Evolutionary conservation across 2,329 filamentous ascomycete species (phyloP), one percentile per base, ranked within the genome.

Genomic region (Chaetoscypha palmicola): DNA sequence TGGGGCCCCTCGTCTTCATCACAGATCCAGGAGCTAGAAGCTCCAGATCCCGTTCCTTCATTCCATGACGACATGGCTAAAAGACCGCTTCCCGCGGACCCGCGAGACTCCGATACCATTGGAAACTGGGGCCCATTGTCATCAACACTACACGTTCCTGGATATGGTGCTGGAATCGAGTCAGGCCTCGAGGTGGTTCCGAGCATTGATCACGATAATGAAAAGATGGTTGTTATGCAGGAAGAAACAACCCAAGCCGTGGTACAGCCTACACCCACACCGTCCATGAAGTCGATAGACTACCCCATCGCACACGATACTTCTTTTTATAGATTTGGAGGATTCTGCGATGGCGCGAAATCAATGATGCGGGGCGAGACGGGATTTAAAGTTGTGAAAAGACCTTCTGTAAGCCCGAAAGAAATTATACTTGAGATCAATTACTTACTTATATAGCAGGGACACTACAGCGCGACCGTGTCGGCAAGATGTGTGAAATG

Each of bases 341-440:
- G 59, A 2, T 62, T 62, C 28, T 62, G 59, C 41, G 58, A 59
- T 1, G 59, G 59, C 4, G 55, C 59, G 2, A 55, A 50, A 33
- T 41, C 43, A 11, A 51, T 58, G 38, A 43, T 55, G 41, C 54
- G 47, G 41, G 59, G 58, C 5, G 58, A 59, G 26, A 48, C 49
- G 4, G 56, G 56, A 3, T 59, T 56, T 36, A 62, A 52, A 43
- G 44, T 59, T 24, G 54, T 58, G 16, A 60, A 58, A 41, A 53
- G 52, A 35, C 59, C 59, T 35, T 51, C 53, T 9, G 57, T 60
- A 52, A 49, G 54, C 46, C 38, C 33, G 22, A n/a, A 38, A 7
- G 9, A 5, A 10, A 2, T 12, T 31, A 28, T 0, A 14, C n/a
- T 37, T 3, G 7, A 5, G 11, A 4, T n/a, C n/a, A n/a, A n/a